Base-by-base conservation (phyloP, 1,284 basidiomycete species). In the Ganoderma meredithae region DNA sequence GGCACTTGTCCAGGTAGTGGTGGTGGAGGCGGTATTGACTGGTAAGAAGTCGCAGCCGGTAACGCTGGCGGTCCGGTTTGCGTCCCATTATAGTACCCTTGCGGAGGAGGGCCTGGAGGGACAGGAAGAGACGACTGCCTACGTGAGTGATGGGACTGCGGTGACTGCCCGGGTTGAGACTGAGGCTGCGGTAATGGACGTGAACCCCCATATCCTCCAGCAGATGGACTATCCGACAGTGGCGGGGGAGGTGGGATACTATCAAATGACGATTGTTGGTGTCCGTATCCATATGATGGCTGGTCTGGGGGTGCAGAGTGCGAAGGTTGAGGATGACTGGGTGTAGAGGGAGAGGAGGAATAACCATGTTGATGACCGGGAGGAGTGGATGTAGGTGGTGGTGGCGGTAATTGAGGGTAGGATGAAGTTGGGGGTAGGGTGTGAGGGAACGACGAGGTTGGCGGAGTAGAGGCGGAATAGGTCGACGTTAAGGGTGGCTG, bases 161-260 rank as follows among this genome's bases (percentile, higher is more conserved):
- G 49, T 15, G 69, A 60, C 52, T 71, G 71, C 17, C 64, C 68
- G 1, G 71, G 61, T 27, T 60, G 58, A 27, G 58, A 60, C 22
- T 60, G 58, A 60, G 58, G 58, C 36, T 62, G 68, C 39, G 90
- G 90, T 13, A 91, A 78, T 22, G 90, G 90, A 61, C 90, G 83
- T 22, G 89, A 89, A 15, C 82, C 81, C 3, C 75, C 71, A 59
- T 79, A 80, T 55, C 75, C 77, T 53, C 75, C 77, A 47, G 78
- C 75, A 36, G 76, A 80, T 63, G 72, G 80, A 59, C 76, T 80
- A 19, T 77, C 81, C 61, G 76, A 75, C 53, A 77, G 74, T 47
- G 79, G 77, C 17, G 78, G 74, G 8, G 79, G 77, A 1, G 78
- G 75, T 5, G 79, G 76, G 17, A 78, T 68, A 43, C 76, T 62